Conservation (phyloP, 1,284 basidiomycete species). For the Ustilago bromivora region DNA sequence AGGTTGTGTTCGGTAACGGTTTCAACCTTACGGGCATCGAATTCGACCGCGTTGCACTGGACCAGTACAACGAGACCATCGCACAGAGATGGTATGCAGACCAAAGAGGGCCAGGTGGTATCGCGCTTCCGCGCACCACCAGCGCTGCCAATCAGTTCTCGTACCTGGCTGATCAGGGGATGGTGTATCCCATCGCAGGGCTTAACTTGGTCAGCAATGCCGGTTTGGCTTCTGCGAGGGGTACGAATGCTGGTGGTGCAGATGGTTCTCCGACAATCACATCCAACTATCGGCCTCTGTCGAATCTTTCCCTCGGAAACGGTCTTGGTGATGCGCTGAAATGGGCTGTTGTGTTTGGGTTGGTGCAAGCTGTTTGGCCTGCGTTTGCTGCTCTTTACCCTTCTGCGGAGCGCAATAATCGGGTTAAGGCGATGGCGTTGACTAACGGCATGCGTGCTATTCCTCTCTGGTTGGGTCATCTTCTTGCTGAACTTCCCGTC, state of each 20-base stretch:
- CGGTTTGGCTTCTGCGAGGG: constrained; percentile 24
- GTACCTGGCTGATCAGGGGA: constrained; percentile 27
- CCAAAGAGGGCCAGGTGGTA: constrained; percentile 21
- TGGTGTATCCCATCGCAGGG: constrained; percentile 21
- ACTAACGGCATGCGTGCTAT: constrained; percentile 81
- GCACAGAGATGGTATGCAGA: constrained; percentile 15
- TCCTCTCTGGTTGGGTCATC: constrained; percentile 82
- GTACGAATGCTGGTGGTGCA: constrained; percentile 3
- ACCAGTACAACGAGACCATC: constrained; percentile 21
- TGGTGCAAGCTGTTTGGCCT: constrained; percentile 77
- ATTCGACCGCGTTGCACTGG: constrained; percentile 26
- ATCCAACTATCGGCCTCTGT: constrained; percentile 25
- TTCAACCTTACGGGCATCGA: constrained; percentile 24
- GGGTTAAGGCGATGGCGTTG: constrained; percentile 81
- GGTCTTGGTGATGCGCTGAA: constrained; percentile 40
- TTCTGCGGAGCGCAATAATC: constrained; percentile 76
- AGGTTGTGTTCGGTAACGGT: constrained; percentile 22
- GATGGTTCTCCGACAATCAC: constrained; percentile 34
- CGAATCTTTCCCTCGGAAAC: constrained; percentile 30
- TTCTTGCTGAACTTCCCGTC: constrained; percentile 78
- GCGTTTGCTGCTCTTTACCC: constrained; percentile 84
- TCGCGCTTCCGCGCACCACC: constrained; percentile 15
- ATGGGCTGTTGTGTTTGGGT: constrained; percentile 41
- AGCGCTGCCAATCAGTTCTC: constrained; percentile 27
- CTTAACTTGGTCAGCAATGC: constrained; percentile 46